Conservation (phyloP, 2,329 filamentous ascomycete genomes). For the Clarireedia hainanense region DNA sequence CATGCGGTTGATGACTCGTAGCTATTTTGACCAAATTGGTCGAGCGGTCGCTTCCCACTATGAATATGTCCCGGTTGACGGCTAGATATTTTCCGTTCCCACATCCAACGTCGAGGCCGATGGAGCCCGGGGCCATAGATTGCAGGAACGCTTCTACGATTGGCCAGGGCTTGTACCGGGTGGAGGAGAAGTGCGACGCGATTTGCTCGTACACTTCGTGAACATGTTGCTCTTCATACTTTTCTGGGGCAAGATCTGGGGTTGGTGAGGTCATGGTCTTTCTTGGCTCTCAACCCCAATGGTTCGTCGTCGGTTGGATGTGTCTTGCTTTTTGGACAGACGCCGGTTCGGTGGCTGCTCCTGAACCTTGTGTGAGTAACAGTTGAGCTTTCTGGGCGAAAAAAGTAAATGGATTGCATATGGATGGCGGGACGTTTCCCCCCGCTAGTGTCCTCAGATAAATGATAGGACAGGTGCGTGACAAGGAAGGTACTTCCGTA, state of each 20-base stretch:
- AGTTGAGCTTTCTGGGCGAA: neutral
- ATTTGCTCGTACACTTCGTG: slow-evolving; percentile 88
- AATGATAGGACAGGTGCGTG: neutral
- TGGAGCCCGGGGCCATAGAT: slow-evolving; percentile 55
- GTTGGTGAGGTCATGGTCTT: slow-evolving; percentile 1
- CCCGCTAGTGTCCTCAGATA: neutral
- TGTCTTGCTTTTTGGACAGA: no score
- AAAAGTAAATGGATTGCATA: neutral
- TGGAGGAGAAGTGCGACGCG: slow-evolving; percentile 75
- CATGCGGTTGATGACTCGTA: slow-evolving; percentile 43
- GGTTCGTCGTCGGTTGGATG: no score
- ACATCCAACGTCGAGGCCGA: slow-evolving; percentile 89
- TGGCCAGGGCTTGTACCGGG: slow-evolving; percentile 82
- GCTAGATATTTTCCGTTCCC: slow-evolving; percentile 93
- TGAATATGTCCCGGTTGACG: slow-evolving; percentile 69
- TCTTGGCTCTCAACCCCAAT: neutral
- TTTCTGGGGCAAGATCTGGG: slow-evolving; percentile 28
- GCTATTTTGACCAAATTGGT: slow-evolving; percentile 46
- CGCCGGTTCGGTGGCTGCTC: neutral
- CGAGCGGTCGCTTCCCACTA: slow-evolving; percentile 80
- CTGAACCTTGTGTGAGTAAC: no score
- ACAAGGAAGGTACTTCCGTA: no score
- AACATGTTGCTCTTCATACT: slow-evolving; percentile 81
- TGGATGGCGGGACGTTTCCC: neutral
- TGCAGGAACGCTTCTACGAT: slow-evolving; percentile 74